These are phyloP conservation scores for Helotiales sp. DNA, from an alignment of 2,329 filamentous ascomycete genomes.

Conservation along the genomic window DNA sequence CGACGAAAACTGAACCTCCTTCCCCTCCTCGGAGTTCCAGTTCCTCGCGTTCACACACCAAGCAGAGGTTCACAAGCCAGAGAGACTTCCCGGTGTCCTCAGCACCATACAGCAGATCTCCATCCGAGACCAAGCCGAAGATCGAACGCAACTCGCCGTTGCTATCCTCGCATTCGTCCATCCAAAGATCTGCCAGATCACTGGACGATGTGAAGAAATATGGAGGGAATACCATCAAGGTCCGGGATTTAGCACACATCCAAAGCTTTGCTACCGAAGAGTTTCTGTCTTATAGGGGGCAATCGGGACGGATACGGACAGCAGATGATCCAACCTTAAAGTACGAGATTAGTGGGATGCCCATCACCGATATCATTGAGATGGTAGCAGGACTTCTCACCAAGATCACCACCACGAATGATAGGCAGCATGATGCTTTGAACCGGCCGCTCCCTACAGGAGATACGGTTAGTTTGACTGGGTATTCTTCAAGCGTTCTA, in stretches of 20 bases:
- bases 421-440: constrained; percentile 88
- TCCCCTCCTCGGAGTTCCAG: constrained; percentile 41
- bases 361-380: constrained; percentile 95
- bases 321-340: constrained; percentile 57
- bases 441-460: constrained; percentile 73
- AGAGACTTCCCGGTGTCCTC: constrained; percentile 31
- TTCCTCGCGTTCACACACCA: constrained; percentile 31
- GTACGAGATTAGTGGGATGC: constrained; percentile 98
- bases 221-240: constrained; percentile 63
- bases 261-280: constrained; percentile 86
- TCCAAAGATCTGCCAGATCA: constrained; percentile 40
- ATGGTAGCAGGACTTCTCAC: constrained; percentile 97
- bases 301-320: constrained; percentile 56
- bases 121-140: constrained; percentile 15
- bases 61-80: constrained; percentile 39
- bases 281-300: constrained; percentile 59
- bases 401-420: constrained; percentile 97
- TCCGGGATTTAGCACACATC: constrained; percentile 89
- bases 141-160: constrained; percentile 20
- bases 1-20: constrained; percentile 32
- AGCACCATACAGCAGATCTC: constrained; percentile 24
- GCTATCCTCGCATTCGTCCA: constrained; percentile 24
- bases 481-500: constrained; percentile 75
- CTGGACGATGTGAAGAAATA: constrained; percentile 47
- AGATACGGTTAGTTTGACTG: constrained; percentile 59